These are phyloP conservation scores for Persicaria maculosa DNA, from an alignment of 148 eudicot species.

Conservation along the genomic window DNA sequence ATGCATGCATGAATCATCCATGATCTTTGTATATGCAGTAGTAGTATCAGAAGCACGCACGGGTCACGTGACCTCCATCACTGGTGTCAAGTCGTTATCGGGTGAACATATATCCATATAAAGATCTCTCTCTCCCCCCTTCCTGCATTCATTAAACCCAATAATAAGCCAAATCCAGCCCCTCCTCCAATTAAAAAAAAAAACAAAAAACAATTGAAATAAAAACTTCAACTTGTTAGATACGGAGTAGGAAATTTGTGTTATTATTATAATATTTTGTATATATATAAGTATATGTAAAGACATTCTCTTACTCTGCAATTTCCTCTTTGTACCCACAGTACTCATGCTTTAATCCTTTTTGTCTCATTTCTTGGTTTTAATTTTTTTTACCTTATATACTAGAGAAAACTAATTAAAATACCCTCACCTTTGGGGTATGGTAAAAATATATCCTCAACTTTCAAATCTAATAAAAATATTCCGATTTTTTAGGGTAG, in stretches of 20 bases:
- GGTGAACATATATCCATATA: slow-evolving; percentile 3
- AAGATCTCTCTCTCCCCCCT: not conserved
- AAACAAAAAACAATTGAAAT: not conserved
- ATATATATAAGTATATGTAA: not conserved
- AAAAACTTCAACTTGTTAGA: not conserved
- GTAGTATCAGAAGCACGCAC: not conserved
- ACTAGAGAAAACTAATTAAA: too few relatives aligned
- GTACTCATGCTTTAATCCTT: not conserved
- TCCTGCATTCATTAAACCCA: not conserved
- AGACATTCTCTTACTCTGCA: slow-evolving; percentile 1
- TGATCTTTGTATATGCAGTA: not conserved
- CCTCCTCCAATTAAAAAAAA: too few relatives aligned
- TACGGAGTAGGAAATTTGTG: too few relatives aligned
- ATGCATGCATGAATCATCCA: not conserved
- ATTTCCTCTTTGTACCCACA: not conserved
- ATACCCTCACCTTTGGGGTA: too few relatives aligned
- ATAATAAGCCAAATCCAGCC: not conserved
- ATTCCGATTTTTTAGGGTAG: too few relatives aligned
- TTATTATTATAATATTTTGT: not conserved
- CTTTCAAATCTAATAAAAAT: too few relatives aligned
- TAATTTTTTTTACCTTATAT: not conserved
- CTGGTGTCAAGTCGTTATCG: slow-evolving; percentile 5
- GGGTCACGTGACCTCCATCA: not conserved
- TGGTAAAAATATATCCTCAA: too few relatives aligned
- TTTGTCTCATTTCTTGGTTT: not conserved